Evolutionary conservation across 768 basidiomycete genomes (phyloP).

Genomic region (Phlebiopsis gigantea): DNA sequence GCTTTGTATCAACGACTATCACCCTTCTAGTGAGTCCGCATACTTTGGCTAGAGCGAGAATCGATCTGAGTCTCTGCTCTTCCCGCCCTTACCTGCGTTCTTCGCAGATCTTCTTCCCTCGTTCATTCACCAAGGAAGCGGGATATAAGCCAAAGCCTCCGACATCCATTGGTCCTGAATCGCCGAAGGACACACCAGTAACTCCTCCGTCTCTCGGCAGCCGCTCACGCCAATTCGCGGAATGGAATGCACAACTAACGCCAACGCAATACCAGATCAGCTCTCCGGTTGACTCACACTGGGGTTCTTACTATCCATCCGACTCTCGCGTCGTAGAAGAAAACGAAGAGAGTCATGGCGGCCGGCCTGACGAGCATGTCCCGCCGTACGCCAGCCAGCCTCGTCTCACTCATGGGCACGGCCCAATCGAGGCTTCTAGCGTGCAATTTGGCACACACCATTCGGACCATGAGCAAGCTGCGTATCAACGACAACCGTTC

Average conservation of each 20-base stretch:
- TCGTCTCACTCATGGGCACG: background rate
- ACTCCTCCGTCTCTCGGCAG: constrained; percentile 7
- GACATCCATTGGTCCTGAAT: constrained; percentile 13
- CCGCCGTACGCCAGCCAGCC: constrained; percentile 8
- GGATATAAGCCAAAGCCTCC: constrained; percentile 48
- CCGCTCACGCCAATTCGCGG: background rate
- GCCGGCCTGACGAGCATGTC: too few relatives aligned
- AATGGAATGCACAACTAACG: background rate
- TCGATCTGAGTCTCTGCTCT: background rate
- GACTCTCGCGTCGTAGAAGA: constrained; percentile 1
- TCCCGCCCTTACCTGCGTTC: background rate
- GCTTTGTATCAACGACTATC: constrained; percentile 74
- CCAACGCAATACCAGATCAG: background rate
- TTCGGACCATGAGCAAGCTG: background rate
- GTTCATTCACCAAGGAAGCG: constrained; percentile 58
- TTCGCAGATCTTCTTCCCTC: constrained; percentile 70
- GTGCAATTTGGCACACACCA: background rate
- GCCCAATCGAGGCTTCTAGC: background rate
- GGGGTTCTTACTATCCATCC: background rate
- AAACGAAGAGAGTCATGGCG: constrained; percentile 5
- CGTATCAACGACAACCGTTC: constrained; percentile 22
- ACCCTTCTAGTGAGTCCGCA: constrained; percentile 62
- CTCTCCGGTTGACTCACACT: background rate
- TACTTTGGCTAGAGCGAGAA: background rate
- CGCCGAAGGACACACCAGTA: constrained; percentile 15